These are phyloP conservation scores for Chamaecrista fasciculata DNA, from an alignment of 306 rosid species.

Conservation along the genomic window DNA sequence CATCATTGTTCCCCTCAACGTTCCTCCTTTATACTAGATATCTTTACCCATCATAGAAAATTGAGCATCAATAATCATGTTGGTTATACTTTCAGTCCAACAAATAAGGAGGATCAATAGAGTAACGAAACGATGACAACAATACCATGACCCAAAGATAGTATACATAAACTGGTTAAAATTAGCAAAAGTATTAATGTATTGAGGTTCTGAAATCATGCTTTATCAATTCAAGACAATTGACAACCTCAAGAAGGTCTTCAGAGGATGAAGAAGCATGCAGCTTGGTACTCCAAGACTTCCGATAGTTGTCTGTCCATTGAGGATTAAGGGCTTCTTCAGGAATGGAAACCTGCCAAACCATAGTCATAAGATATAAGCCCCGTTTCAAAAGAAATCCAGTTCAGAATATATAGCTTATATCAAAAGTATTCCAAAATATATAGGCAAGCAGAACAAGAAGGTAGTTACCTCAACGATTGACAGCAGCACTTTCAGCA, in stretches of 20 bases:
- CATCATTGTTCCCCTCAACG: not conserved
- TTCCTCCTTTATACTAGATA: not conserved
- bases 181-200: not conserved
- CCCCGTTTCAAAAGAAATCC: not conserved
- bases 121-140: not conserved
- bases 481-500: constrained; percentile 59
- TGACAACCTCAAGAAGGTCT: constrained; percentile 67
- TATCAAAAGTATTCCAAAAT: constrained; percentile 15
- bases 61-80: not conserved
- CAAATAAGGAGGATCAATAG: not conserved
- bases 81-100: not conserved
- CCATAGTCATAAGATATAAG: constrained; percentile 25
- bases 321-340: constrained; percentile 54
- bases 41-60: not conserved
- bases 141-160: constrained; percentile 6
- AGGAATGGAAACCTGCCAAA: constrained; percentile 57
- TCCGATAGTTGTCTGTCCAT: constrained; percentile 54
- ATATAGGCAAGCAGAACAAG: constrained; percentile 24
- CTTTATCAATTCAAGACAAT: constrained; percentile 10
- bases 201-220: constrained; percentile 23
- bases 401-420: not conserved
- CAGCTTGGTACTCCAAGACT: constrained; percentile 59
- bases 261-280: constrained; percentile 49
- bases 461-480: constrained; percentile 57
- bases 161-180: constrained; percentile 5